Conservation (phyloP, 129 eudicot genomes). For the Arctium minus region DNA sequence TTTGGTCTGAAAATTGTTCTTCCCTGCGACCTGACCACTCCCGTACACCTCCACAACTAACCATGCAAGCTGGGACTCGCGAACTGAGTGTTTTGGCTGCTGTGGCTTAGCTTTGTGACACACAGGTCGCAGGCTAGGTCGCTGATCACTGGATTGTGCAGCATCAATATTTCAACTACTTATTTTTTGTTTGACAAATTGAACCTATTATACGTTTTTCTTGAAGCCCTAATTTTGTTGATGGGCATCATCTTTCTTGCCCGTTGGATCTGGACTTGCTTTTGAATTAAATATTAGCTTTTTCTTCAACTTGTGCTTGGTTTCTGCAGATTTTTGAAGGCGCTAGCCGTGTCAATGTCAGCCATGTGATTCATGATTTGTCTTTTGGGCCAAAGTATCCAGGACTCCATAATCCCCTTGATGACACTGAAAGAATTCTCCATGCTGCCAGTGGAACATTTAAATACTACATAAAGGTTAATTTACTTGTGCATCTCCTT, state of each 20-base stretch:
- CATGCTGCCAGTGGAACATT: constrained; percentile 87
- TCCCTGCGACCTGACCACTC: too few species aligned
- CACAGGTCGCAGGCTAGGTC: too few species aligned
- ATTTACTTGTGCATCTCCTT: constrained; percentile 8
- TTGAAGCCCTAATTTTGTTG: not conserved
- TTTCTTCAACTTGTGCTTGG: not conserved
- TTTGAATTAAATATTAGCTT: not conserved
- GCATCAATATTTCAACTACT: not conserved
- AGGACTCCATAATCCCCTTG: constrained; percentile 94
- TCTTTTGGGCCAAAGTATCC: constrained; percentile 99
- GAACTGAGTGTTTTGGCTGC: too few species aligned
- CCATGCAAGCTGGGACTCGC: too few species aligned
- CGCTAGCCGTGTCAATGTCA: constrained; percentile 82
- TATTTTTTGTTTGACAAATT: not conserved
- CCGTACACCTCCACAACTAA: too few species aligned
- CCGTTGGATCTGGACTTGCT: not conserved
- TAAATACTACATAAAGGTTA: constrained; percentile 97
- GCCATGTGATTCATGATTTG: constrained; percentile 89
- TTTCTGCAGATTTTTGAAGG: constrained; percentile 84
- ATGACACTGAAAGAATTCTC: constrained; percentile 64
- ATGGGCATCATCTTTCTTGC: not conserved
- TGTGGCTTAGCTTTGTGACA: too few species aligned
- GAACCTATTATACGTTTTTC: not conserved
- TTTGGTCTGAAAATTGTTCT: too few species aligned
- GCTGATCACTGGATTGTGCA: too few species aligned